phyloP scores from a whole-genome alignment of 441 rosid genomes.

The Brassica hybrid region DNA sequence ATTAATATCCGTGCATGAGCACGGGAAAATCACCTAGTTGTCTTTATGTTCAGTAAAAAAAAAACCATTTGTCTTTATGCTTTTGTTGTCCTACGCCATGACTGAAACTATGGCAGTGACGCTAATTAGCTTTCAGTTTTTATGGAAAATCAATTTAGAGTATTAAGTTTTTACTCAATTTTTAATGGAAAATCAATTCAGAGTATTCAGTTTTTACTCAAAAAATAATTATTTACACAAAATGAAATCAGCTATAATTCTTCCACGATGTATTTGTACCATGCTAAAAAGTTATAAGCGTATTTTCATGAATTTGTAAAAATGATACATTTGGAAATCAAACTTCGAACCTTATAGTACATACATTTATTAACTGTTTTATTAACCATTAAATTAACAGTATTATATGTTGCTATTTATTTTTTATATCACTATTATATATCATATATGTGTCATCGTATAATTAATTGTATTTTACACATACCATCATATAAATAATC shows the following conservation, averaged over 20 bases:
- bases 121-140: slow-evolving; percentile 5
- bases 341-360: background rate
- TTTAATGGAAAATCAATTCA: background rate
- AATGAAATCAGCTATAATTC: background rate
- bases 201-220: background rate
- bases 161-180: background rate
- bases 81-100: background rate
- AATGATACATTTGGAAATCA: background rate
- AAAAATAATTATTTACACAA: background rate
- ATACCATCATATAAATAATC: no score
- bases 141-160: background rate
- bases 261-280: background rate
- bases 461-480: no score
- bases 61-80: background rate
- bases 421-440: no score
- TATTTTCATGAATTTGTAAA: background rate
- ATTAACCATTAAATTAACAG: background rate
- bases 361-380: background rate
- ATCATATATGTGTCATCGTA: no score
- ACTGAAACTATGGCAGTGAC: background rate
- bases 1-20: no score
- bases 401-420: no score
- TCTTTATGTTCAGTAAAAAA: no score
- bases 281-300: background rate
- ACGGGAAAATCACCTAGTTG: no score